Base-by-base conservation (phyloP, 2,329 filamentous ascomycete species). In the Penicillium capsulatum region DNA sequence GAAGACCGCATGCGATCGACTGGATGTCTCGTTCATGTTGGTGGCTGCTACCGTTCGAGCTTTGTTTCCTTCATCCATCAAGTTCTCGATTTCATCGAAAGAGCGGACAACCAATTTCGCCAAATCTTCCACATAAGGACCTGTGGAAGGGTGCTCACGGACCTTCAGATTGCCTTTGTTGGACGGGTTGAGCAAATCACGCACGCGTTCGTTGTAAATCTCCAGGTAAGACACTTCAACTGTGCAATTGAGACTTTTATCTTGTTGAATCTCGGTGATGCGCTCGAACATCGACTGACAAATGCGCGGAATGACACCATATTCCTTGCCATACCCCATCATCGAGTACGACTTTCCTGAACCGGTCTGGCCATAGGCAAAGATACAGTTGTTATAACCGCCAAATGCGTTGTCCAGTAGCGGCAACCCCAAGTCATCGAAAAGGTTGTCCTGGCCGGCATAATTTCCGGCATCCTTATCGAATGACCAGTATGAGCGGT, bases 41-140 rank as follows among this genome's bases (percentile, higher is more conserved):
- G 92, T 98, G 6, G 92, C 92, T 3, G 92, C 92, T 27, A 98
- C 92, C 0, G 92, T 98, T 73, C 92, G 79, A 22, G 92, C 92
- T 69, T 98, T 98, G 74, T 98, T 98, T 58, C 92, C 92, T 68
- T 97, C 91, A 61, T 98, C 92, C 92, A 98, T 98, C 57, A 98
- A 71, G 61, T 96, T 83, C 60, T 98, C 92, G 52, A 98, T 97
- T 63, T 98, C 94, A 38, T 84, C 76, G 63, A 98, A 97, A 44
- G 88, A 91, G 53, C 88, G 81, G 28, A 98, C 92, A 1, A 92
- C 87, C 44, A 98, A 71, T 65, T 98, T 97, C 47, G 94, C 90
- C 57, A 98, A 74, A 72, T 98, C 92, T 67, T 98, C 92, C 37
- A 98, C 94, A 61, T 98, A 98, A 0, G 94, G 94, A 48, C 92